Conservation (phyloP, 1,284 basidiomycete genomes). For the Sphagnurus paluster region DNA sequence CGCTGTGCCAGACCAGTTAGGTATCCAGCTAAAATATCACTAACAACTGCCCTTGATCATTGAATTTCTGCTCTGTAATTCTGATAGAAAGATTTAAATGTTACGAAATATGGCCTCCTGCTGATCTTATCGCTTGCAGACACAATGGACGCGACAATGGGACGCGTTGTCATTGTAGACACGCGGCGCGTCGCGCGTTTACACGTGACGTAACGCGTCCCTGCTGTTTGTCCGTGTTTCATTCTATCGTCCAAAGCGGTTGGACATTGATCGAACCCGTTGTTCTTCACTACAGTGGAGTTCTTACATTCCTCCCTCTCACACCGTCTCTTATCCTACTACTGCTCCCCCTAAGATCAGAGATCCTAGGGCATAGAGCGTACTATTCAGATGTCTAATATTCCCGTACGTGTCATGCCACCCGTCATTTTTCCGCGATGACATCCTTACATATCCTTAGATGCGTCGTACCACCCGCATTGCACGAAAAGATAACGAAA, state of each 20-base stretch:
- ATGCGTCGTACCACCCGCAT: constrained; percentile 19
- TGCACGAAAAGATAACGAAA: constrained; percentile 21
- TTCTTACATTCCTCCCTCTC: constrained; percentile 2
- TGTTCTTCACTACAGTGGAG: constrained; percentile 6
- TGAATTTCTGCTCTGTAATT: not conserved
- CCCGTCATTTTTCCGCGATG: not conserved
- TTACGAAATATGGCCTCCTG: not conserved
- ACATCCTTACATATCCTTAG: constrained; percentile 5
- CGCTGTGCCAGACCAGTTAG: too few relatives aligned
- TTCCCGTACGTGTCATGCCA: constrained; percentile 15
- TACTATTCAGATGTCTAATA: constrained; percentile 18
- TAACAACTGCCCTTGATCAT: too few relatives aligned
- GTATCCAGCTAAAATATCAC: too few relatives aligned
- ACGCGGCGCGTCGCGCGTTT: too few relatives aligned
- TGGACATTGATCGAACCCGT: constrained; percentile 10
- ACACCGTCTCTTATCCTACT: not conserved
- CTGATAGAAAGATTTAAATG: not conserved
- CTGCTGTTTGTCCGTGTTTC: constrained; percentile 18
- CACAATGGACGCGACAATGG: too few relatives aligned
- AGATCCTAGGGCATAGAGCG: not conserved
- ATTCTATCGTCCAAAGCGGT: constrained; percentile 11
- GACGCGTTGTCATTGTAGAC: too few relatives aligned
- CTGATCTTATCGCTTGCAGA: not conserved
- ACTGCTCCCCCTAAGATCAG: constrained; percentile 4
- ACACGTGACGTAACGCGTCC: constrained; percentile 20